These are phyloP conservation scores for Elongisporangium prolatum DNA, from an alignment of 352 stramenopile species.

Conservation along the genomic window DNA sequence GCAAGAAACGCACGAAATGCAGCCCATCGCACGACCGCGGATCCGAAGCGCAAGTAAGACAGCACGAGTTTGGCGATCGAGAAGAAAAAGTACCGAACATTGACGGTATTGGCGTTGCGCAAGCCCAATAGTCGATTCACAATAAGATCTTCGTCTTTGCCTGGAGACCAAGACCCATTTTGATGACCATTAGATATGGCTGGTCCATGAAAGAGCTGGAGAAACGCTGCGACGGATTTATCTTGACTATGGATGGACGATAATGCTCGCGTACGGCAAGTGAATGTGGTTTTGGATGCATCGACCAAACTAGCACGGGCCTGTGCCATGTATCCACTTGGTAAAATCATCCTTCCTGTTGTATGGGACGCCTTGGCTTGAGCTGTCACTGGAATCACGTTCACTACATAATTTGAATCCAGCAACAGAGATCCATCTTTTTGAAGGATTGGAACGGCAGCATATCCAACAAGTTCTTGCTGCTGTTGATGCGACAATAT, in stretches of 20 bases:
- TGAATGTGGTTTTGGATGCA: constrained; percentile 32
- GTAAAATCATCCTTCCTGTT: constrained; percentile 22
- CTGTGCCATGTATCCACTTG: constrained; percentile 32
- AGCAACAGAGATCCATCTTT: constrained; percentile 44
- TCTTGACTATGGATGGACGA: constrained; percentile 66
- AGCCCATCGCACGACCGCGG: constrained; percentile 33
- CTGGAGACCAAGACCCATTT: background rate
- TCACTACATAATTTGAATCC: constrained; percentile 38
- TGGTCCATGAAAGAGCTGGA: constrained; percentile 43
- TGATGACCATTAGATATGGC: background rate
- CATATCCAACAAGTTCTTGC: constrained; percentile 61
- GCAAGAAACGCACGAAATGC: constrained; percentile 50
- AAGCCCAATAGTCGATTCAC: constrained; percentile 28
- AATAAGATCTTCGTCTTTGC: constrained; percentile 20
- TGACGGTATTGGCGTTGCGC: constrained; percentile 19
- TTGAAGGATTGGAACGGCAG: constrained; percentile 39
- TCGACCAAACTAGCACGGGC: constrained; percentile 25
- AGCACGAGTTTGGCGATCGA: constrained; percentile 41
- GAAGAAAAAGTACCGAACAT: constrained; percentile 54
- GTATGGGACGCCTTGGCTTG: constrained; percentile 12
- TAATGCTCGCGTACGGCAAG: constrained; percentile 32
- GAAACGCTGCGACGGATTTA: constrained; percentile 27
- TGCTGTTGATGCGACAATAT: constrained; percentile 45
- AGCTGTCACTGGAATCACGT: constrained; percentile 23
- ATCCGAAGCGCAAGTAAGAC: constrained; percentile 42